Evolutionary conservation across 345 rosid genomes (phyloP).

Genomic region (Abelmoschus esculentus): DNA sequence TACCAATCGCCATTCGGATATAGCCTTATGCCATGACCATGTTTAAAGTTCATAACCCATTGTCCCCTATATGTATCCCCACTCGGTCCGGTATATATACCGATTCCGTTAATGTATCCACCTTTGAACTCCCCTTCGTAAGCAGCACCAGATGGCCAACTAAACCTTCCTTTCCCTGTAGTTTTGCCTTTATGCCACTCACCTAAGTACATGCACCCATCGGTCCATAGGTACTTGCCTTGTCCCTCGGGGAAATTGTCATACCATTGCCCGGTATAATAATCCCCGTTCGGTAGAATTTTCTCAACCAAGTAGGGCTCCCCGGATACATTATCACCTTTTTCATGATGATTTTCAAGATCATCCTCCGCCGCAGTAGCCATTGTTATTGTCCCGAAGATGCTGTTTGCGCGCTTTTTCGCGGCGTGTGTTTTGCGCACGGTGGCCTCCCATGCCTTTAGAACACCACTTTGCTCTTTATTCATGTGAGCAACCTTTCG

Average conservation of each 20-base stretch:
- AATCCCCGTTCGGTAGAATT: conserved; percentile 74
- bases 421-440: conserved; percentile 82
- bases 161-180: conserved; percentile 74
- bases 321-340: conserved; percentile 7
- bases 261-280: conserved; percentile 76
- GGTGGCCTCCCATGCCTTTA: conserved; percentile 92
- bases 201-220: conserved; percentile 79
- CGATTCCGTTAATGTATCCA: conserved; percentile 84
- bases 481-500: conserved; percentile 28
- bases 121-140: conserved; percentile 88
- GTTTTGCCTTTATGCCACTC: conserved; percentile 80
- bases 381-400: conserved; percentile 57
- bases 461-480: conserved; percentile 59
- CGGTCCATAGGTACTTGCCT: conserved; percentile 86
- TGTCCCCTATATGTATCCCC: conserved; percentile 71
- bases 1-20: conserved; percentile 73
- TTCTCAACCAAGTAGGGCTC: conserved; percentile 58
- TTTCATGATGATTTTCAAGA: conserved; percentile 21
- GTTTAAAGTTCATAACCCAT: conserved; percentile 88
- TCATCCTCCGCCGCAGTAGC: conserved; percentile 46
- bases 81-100: conserved; percentile 49
- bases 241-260: conserved; percentile 77
- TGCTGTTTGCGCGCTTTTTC: conserved; percentile 77
- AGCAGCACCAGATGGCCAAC: conserved; percentile 86
- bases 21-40: conserved; percentile 59